Evolutionary conservation across 1,139 yeast genomes (phyloP).

Genomic region (Suhomyces chickasaworum): DNA sequence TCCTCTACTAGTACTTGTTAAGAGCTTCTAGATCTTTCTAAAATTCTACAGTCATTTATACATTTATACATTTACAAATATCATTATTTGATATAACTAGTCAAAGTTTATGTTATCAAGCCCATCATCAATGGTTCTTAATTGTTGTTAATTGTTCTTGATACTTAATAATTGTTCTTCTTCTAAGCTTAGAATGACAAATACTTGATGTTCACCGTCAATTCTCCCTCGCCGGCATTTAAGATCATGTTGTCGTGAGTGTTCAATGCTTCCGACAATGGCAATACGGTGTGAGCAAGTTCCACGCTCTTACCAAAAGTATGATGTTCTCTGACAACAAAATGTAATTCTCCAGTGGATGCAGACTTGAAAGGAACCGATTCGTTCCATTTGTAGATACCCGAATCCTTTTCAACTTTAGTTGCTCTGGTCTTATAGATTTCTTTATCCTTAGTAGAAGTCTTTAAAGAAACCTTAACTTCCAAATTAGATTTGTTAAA

Average conservation of each 20-base stretch:
- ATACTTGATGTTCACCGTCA: conserved; percentile 36
- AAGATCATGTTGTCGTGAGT: conserved; percentile 34
- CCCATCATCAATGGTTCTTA: too few relatives aligned
- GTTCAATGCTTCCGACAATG: conserved; percentile 40
- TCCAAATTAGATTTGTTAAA: conserved; percentile 37
- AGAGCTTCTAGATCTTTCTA: too few relatives aligned
- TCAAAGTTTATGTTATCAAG: too few relatives aligned
- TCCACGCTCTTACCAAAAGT: conserved; percentile 71
- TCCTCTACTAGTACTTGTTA: too few relatives aligned
- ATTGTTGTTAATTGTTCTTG: too few relatives aligned
- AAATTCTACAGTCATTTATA: too few relatives aligned
- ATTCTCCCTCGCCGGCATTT: conserved; percentile 32
- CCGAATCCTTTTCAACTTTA: conserved; percentile 50
- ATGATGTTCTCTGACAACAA: conserved; percentile 68
- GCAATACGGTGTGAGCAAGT: conserved; percentile 56
- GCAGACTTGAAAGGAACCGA: conserved; percentile 67
- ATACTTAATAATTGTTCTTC: too few relatives aligned
- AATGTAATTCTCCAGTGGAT: conserved; percentile 56
- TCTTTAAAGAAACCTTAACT: conserved; percentile 54
- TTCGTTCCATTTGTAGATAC: conserved; percentile 62
- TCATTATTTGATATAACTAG: not conserved
- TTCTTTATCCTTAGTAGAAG: conserved; percentile 56
- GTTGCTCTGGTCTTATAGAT: conserved; percentile 64
- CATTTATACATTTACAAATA: not conserved
- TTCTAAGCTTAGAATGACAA: too few relatives aligned